Evolutionary conservation across 2,329 filamentous ascomycete species (phyloP).

Genomic region (Botryotinia narcissicola): DNA sequence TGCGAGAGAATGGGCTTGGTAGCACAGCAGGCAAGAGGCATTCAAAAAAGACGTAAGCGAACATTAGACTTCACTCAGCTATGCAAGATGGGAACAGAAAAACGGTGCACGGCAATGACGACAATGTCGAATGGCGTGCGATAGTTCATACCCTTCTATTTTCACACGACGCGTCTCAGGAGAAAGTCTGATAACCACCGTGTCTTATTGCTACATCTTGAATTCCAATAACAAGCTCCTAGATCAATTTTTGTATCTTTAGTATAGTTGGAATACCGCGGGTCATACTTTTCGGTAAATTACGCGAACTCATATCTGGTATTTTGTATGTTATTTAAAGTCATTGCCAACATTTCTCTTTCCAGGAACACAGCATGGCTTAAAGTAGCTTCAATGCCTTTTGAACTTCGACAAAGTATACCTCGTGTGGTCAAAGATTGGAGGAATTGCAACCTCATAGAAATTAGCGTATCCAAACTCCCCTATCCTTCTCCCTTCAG

Average conservation of each 20-base stretch:
- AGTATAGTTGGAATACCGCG: background rate
- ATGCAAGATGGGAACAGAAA: background rate
- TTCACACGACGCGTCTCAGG: background rate
- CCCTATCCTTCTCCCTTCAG: background rate
- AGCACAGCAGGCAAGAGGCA: background rate
- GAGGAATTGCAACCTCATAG: background rate
- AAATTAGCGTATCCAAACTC: background rate
- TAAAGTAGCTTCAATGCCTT: too few species aligned
- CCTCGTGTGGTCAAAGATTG: background rate
- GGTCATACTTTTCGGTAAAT: background rate
- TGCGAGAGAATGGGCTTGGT: background rate
- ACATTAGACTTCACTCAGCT: background rate
- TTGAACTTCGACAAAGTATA: background rate
- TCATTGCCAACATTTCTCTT: too few species aligned
- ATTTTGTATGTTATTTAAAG: background rate
- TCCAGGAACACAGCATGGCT: background rate
- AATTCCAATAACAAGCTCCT: background rate
- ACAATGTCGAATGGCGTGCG: background rate
- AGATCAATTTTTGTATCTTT: background rate
- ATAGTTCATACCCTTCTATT: background rate
- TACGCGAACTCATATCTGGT: background rate
- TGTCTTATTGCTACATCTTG: background rate
- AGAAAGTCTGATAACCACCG: background rate
- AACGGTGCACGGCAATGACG: background rate
- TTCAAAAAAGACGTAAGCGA: background rate